These are phyloP conservation scores for Diddensiella transvaalensis DNA, from an alignment of 805 yeast species.

Conservation along the genomic window DNA sequence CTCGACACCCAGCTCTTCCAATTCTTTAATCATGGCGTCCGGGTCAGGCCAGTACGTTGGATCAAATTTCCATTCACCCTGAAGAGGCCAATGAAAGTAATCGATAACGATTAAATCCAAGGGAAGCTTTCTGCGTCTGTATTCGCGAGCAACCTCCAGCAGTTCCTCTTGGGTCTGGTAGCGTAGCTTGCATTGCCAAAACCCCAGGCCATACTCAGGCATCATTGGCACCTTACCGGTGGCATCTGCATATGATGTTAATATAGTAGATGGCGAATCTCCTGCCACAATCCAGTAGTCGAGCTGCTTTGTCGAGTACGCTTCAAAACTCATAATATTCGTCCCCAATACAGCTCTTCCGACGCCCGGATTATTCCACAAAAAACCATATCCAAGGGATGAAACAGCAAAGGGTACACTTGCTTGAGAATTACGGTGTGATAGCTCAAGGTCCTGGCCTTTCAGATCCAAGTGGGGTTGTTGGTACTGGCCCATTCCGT, in stretches of 20 bases:
- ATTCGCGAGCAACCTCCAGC: conserved; percentile 20
- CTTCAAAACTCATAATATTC: conserved; percentile 20
- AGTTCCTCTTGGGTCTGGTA: conserved; percentile 24
- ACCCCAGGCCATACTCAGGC: conserved; percentile 21
- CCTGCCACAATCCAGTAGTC: conserved; percentile 24
- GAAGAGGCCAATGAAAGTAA: conserved; percentile 22
- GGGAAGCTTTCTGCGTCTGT: conserved; percentile 17
- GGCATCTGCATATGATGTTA: conserved; percentile 17
- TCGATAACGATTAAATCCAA: conserved; percentile 21
- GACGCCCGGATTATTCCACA: conserved; percentile 23
- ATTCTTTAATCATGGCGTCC: conserved; percentile 21
- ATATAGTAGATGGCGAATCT: conserved; percentile 21
- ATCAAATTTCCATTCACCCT: conserved; percentile 23
- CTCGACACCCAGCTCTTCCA: conserved; percentile 16
- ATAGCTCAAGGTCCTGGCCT: conserved; percentile 21
- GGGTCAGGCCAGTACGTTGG: conserved; percentile 24
- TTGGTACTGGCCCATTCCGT: conserved; percentile 25
- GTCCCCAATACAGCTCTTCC: conserved; percentile 23
- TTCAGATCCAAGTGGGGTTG: conserved; percentile 21
- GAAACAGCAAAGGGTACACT: conserved; percentile 23
- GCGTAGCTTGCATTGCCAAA: conserved; percentile 24
- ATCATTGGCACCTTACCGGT: conserved; percentile 24
- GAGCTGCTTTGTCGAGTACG: conserved; percentile 15
- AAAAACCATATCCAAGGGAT: conserved; percentile 19
- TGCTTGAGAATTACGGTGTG: conserved; percentile 23